Percentiles rank a stretch among this genome's conserved stretches.
These are phyloP conservation scores for Panicum virgatum DNA, from an alignment of 202 grass and related monocot genomes.

Conservation along the genomic window DNA sequence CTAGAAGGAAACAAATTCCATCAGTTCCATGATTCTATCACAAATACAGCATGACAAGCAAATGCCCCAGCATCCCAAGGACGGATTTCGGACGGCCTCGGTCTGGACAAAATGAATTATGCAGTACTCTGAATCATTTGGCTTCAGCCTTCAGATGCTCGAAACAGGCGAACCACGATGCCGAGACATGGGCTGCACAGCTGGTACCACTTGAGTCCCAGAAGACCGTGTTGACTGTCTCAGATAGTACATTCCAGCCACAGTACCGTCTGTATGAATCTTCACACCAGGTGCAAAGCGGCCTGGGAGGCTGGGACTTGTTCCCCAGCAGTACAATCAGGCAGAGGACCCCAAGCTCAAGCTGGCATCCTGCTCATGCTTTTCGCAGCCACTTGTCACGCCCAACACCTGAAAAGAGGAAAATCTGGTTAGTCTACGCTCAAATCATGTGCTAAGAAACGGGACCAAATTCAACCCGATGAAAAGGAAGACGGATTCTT, in stretches of 20 bases:
- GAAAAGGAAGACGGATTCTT: background rate
- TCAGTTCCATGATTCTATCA: background rate
- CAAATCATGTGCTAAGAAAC: background rate
- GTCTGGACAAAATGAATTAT: background rate
- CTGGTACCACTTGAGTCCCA: slow-evolving; percentile 6
- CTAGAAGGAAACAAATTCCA: background rate
- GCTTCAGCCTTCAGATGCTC: background rate
- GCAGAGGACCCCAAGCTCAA: slow-evolving; percentile 28
- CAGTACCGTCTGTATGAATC: slow-evolving; percentile 5
- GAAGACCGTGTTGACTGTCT: slow-evolving; percentile 40
- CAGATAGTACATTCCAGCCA: slow-evolving; percentile 29
- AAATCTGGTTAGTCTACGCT: slow-evolving; percentile 14
- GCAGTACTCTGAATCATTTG: background rate
- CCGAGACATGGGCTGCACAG: background rate
- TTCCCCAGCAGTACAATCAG: background rate
- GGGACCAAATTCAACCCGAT: slow-evolving; percentile 31
- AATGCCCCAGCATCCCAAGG: background rate
- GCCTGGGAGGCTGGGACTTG: background rate
- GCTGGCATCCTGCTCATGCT: slow-evolving; percentile 20
- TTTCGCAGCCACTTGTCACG: slow-evolving; percentile 16
- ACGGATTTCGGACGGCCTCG: background rate
- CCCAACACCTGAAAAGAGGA: slow-evolving; percentile 43
- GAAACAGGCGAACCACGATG: background rate
- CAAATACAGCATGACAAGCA: background rate
- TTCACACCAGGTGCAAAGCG: slow-evolving; percentile 9